phyloP scores from a whole-genome alignment of 257 asterid species.

The Cinchona pubescens region DNA sequence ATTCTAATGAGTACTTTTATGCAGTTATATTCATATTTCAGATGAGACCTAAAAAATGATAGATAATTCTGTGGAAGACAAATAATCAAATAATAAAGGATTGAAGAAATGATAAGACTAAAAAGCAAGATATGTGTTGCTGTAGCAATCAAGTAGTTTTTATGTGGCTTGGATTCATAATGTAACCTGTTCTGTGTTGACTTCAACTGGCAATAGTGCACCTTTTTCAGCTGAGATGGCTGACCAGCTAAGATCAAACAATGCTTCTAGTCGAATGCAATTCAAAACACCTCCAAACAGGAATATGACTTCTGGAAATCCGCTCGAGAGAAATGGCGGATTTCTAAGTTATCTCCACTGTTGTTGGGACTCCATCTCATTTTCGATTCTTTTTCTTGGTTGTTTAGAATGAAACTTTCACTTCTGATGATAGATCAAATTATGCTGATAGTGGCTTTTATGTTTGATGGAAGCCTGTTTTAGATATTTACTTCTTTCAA shows the following conservation, averaged over 20 bases:
- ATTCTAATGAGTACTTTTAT: not conserved
- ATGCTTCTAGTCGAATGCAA: constrained; percentile 58
- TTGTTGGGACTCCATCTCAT: not conserved
- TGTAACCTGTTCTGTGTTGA: constrained; percentile 19
- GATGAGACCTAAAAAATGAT: too few relatives aligned
- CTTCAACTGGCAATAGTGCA: constrained; percentile 47
- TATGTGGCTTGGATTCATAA: constrained; percentile 15
- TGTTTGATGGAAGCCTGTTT: not conserved
- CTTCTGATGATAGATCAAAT: not conserved
- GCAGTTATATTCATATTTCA: constrained; percentile 8
- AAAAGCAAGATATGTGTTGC: not conserved
- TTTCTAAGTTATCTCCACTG: constrained; percentile 35
- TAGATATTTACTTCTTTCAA: not conserved
- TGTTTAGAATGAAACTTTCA: not conserved
- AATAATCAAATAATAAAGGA: not conserved
- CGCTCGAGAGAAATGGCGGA: constrained; percentile 68
- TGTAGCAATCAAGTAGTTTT: not conserved
- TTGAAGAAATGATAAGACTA: not conserved
- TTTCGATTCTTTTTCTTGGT: not conserved
- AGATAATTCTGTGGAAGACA: not conserved
- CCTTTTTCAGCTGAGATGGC: constrained; percentile 53
- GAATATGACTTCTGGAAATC: constrained; percentile 50
- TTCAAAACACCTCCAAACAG: constrained; percentile 67
- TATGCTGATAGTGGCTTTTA: not conserved
- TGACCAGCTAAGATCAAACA: constrained; percentile 56